phyloP scores from a whole-genome alignment of 441 rosid species.

The Syzygium malaccense region DNA sequence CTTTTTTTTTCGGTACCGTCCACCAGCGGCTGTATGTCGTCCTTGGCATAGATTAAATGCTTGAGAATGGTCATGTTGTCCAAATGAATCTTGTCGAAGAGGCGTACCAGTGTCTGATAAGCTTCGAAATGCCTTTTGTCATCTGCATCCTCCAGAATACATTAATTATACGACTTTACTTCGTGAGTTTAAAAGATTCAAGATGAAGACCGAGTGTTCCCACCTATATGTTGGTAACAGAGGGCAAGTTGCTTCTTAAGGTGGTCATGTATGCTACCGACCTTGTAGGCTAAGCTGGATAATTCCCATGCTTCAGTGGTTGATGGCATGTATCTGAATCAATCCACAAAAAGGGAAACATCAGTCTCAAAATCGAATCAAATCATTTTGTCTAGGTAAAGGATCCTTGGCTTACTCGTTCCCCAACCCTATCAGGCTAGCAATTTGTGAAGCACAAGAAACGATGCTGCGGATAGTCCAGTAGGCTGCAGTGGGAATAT shows the following conservation, averaged over 20 bases:
- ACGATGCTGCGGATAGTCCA: slow-evolving; percentile 41
- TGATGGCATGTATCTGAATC: slow-evolving; percentile 17
- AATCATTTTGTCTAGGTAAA: not conserved
- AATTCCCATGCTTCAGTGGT: slow-evolving; percentile 28
- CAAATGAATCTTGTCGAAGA: slow-evolving; percentile 11
- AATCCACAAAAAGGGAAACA: not conserved
- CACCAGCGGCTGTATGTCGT: slow-evolving; percentile 18
- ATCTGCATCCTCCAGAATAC: slow-evolving; percentile 13
- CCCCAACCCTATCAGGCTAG: slow-evolving; percentile 21
- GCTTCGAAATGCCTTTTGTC: slow-evolving; percentile 22
- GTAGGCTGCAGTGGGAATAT: slow-evolving; percentile 30
- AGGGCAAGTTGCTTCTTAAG: slow-evolving; percentile 13
- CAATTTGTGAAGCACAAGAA: slow-evolving; percentile 26
- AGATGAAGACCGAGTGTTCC: not conserved
- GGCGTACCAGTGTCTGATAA: slow-evolving; percentile 4
- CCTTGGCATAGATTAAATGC: slow-evolving; percentile 13
- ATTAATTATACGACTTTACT: not conserved
- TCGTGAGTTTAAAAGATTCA: not conserved
- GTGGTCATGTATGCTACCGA: slow-evolving; percentile 23
- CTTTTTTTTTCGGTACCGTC: slow-evolving; percentile 4
- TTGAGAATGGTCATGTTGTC: slow-evolving; percentile 24
- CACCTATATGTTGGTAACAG: slow-evolving; percentile 29
- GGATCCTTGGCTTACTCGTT: slow-evolving; percentile 22
- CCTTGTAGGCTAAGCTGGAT: slow-evolving; percentile 27
- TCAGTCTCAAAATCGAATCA: not conserved